phyloP scores from a whole-genome alignment of 257 asterid species.

The Solanum peruvianum region DNA sequence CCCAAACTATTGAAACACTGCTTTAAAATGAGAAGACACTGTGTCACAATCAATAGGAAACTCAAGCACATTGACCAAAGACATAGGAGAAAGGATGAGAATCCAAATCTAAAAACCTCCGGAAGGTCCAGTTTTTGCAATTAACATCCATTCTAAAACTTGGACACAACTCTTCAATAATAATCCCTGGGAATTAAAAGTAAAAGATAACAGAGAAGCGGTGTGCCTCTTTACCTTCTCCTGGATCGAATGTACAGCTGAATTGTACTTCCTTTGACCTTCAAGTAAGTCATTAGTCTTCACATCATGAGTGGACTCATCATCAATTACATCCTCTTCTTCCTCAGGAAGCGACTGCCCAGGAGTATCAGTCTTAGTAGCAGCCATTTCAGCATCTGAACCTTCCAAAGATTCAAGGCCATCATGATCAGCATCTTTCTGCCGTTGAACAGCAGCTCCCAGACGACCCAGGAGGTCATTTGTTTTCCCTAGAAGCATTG shows the following conservation, averaged over 20 bases:
- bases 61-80: background rate
- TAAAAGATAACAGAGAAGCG: background rate
- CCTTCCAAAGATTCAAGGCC: slow-evolving; percentile 53
- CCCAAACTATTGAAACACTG: background rate
- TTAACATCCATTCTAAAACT: background rate
- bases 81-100: background rate
- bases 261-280: slow-evolving; percentile 94
- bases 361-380: slow-evolving; percentile 58
- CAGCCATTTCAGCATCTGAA: slow-evolving; percentile 45
- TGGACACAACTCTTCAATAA: background rate
- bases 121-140: background rate
- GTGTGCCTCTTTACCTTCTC: slow-evolving; percentile 58
- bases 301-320: slow-evolving; percentile 35
- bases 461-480: slow-evolving; percentile 81
- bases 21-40: background rate
- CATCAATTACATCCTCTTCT: slow-evolving; percentile 49
- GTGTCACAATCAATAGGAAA: background rate
- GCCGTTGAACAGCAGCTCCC: slow-evolving; percentile 99
- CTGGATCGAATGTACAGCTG: slow-evolving; percentile 96
- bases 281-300: slow-evolving; percentile 85
- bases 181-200: background rate
- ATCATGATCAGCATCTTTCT: slow-evolving; percentile 84
- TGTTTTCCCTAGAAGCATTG: slow-evolving; percentile 95
- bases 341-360: slow-evolving; percentile 66
- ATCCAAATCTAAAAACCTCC: background rate